These are phyloP conservation scores for Cladophialophora carrionii DNA, from an alignment of 2,329 filamentous ascomycete species.

Conservation along the genomic window DNA sequence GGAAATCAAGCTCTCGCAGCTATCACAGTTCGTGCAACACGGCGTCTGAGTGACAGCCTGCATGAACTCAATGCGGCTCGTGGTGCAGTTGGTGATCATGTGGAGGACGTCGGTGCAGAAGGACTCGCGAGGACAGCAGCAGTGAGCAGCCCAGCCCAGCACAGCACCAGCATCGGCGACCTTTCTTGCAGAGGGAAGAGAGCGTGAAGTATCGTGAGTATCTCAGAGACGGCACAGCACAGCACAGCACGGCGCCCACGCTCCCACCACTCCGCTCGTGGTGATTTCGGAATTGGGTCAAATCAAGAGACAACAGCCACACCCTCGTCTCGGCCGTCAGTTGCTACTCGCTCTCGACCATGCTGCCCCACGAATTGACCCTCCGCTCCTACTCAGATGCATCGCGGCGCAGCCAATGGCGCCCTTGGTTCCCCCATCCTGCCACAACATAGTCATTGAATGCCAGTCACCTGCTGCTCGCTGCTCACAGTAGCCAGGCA, in stretches of 20 bases:
- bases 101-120: background rate
- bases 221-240: background rate
- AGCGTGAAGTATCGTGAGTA: background rate
- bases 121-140: background rate
- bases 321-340: conserved; percentile 1
- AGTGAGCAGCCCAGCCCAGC: background rate
- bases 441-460: background rate
- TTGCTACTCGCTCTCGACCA: conserved; percentile 15
- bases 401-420: conserved; percentile 17
- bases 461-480: conserved; percentile 20
- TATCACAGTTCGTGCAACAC: conserved; percentile 11
- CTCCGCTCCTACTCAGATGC: conserved; percentile 8
- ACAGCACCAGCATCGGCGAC: background rate
- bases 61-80: conserved; percentile 8
- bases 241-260: background rate
- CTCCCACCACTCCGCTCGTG: background rate
- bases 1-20: conserved; percentile 9
- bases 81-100: background rate
- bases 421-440: conserved; percentile 6
- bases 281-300: conserved; percentile 5
- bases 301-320: conserved; percentile 17
- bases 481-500: conserved; percentile 27
- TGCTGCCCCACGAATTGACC: conserved; percentile 23
- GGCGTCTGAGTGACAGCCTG: conserved; percentile 6
- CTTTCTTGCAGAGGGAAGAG: background rate